Evolutionary conservation across 2,329 filamentous ascomycete species (phyloP).

Genomic region (Lachnellula cervina): DNA sequence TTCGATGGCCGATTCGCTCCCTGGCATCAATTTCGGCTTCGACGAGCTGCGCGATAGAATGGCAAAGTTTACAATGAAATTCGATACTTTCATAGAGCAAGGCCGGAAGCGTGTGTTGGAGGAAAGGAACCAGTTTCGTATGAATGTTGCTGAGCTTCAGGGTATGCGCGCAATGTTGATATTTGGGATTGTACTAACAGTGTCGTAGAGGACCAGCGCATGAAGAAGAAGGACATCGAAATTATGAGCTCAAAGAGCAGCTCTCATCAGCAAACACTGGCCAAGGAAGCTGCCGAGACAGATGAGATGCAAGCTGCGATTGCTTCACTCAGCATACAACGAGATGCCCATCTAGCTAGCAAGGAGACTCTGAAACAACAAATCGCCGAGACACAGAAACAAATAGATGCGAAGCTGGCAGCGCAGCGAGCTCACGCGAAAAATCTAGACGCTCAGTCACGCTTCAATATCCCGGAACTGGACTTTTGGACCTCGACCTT

Average conservation of each 20-base stretch:
- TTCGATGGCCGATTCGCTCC: conserved; percentile 72
- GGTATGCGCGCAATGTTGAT: conserved; percentile 48
- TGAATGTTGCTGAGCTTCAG: conserved; percentile 84
- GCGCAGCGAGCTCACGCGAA: conserved; percentile 67
- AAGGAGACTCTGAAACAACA: conserved; percentile 56
- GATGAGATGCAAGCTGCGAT: conserved; percentile 67
- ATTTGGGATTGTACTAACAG: conserved; percentile 9
- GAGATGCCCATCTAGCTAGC: conserved; percentile 53
- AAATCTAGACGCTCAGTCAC: conserved; percentile 75
- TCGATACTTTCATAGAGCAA: conserved; percentile 91
- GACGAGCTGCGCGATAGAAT: conserved; percentile 93
- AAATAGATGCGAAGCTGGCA: conserved; percentile 65
- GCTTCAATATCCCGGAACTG: conserved; percentile 87
- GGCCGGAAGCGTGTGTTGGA: conserved; percentile 85
- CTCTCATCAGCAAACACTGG: conserved; percentile 67
- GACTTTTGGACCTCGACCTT: conserved; percentile 94
- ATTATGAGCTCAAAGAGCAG: conserved; percentile 68
- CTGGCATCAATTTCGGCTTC: conserved; percentile 91
- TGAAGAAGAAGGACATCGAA: conserved; percentile 83
- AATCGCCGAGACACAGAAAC: conserved; percentile 62
- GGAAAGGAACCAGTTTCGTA: conserved; percentile 88
- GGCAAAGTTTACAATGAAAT: conserved; percentile 83
- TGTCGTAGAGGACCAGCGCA: conserved; percentile 78
- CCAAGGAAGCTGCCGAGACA: conserved; percentile 71
- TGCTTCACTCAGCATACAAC: conserved; percentile 51